A percentile compares a stretch with the other conserved stretches of the same genome.
phyloP scores from a whole-genome alignment of 441 rosid species.

The Adansonia gregorii region DNA sequence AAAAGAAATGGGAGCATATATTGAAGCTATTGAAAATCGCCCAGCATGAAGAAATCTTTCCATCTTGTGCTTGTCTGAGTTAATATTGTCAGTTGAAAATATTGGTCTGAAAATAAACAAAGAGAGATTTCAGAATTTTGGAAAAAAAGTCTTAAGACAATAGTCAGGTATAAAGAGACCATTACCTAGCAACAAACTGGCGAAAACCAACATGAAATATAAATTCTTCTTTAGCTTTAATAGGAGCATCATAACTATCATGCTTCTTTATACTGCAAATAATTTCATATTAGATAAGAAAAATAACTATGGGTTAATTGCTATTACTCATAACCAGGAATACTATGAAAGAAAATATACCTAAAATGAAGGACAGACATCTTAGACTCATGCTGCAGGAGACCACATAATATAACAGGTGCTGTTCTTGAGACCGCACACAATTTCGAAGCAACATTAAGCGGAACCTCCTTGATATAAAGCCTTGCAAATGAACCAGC shows the following conservation, averaged over 20 bases:
- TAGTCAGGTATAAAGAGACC: slow-evolving; percentile 15
- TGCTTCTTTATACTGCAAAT: slow-evolving; percentile 78
- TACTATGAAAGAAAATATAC: slow-evolving; percentile 38
- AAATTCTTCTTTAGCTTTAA: slow-evolving; percentile 89
- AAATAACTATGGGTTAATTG: slow-evolving; percentile 19
- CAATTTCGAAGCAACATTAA: slow-evolving; percentile 61
- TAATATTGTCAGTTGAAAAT: slow-evolving; percentile 75
- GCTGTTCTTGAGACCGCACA: slow-evolving; percentile 44
- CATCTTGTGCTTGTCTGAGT: slow-evolving; percentile 93
- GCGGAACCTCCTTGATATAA: slow-evolving; percentile 74
- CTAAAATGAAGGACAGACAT: slow-evolving; percentile 96
- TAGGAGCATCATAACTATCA: slow-evolving; percentile 74
- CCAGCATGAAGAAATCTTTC: slow-evolving; percentile 93
- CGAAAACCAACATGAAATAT: slow-evolving; percentile 94
- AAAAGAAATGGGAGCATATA: slow-evolving; percentile 90
- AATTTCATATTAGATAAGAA: slow-evolving; percentile 26
- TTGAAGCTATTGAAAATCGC: slow-evolving; percentile 73
- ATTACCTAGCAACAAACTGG: slow-evolving; percentile 85
- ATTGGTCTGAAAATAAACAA: slow-evolving; percentile 60
- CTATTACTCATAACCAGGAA: slow-evolving; percentile 23
- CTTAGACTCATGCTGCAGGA: slow-evolving; percentile 93
- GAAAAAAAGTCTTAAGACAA: slow-evolving; percentile 1
- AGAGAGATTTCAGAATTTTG: slow-evolving; percentile 27
- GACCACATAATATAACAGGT: slow-evolving; percentile 76
- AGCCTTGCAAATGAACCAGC: slow-evolving; percentile 73